Percentiles rank a stretch among this genome's conserved stretches.
Evolutionary conservation across 2,329 filamentous ascomycete genomes (phyloP).

Genomic region (Beauveria scarabaeidicola): DNA sequence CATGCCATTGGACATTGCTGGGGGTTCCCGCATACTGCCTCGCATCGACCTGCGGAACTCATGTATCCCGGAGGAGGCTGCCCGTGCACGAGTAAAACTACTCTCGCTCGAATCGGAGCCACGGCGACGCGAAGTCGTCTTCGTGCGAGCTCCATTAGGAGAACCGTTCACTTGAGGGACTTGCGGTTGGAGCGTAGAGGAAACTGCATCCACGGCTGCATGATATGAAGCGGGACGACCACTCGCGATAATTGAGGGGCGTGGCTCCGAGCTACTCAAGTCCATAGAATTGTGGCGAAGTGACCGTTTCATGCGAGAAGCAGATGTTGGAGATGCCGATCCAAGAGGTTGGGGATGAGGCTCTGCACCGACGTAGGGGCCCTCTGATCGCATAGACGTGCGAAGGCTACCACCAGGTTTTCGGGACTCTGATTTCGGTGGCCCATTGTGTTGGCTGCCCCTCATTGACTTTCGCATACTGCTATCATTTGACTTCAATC

Average conservation of each 20-base stretch:
- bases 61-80: constrained; percentile 38
- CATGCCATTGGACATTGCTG: constrained; percentile 35
- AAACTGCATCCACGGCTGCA: constrained; percentile 13
- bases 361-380: neutral
- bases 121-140: constrained; percentile 38
- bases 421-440: neutral
- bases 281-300: constrained; percentile 7
- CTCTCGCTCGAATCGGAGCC: constrained; percentile 65
- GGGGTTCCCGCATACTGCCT: constrained; percentile 18
- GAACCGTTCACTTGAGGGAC: constrained; percentile 20
- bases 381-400: constrained; percentile 17
- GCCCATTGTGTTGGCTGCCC: constrained; percentile 3
- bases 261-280: neutral
- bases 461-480: constrained; percentile 15
- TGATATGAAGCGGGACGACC: constrained; percentile 25
- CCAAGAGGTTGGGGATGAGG: neutral
- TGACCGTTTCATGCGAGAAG: constrained; percentile 4
- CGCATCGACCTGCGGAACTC: constrained; percentile 71
- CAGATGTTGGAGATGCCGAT: neutral
- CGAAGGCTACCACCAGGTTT: constrained; percentile 22
- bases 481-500: constrained; percentile 6
- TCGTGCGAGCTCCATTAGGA: constrained; percentile 16
- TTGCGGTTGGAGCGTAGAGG: constrained; percentile 16
- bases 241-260: constrained; percentile 11
- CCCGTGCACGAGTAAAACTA: constrained; percentile 65